A percentile compares a stretch with the other conserved stretches of the same genome.
Evolutionary conservation across 2,329 filamentous ascomycete species (phyloP).

Genomic region (Leptosphaerulina australis): DNA sequence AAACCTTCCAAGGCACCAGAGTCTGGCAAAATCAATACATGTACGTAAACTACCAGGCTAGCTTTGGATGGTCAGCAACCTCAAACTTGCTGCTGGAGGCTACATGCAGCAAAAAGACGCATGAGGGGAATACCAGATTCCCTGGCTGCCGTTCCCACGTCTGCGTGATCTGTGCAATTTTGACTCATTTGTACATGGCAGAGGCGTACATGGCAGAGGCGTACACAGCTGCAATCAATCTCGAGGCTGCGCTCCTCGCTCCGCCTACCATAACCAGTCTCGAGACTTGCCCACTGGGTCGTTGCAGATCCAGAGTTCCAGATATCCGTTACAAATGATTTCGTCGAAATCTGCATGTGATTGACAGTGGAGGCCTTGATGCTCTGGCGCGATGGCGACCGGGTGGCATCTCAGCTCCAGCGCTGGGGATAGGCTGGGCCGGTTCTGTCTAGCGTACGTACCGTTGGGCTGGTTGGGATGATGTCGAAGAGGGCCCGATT

Average conservation of each 20-base stretch:
- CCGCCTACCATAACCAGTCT: slow-evolving; percentile 15
- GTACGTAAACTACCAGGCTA: slow-evolving; percentile 33
- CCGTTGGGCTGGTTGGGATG: neutral
- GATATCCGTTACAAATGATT: slow-evolving; percentile 36
- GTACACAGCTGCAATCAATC: slow-evolving; percentile 1
- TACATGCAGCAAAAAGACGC: slow-evolving; percentile 15
- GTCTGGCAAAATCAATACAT: slow-evolving; percentile 23
- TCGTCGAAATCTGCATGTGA: slow-evolving; percentile 31
- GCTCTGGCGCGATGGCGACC: slow-evolving; percentile 4
- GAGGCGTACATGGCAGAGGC: neutral
- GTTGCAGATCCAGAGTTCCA: slow-evolving; percentile 12
- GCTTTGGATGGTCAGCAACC: slow-evolving; percentile 19
- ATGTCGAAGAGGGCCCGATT: neutral
- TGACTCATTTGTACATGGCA: slow-evolving; percentile 1
- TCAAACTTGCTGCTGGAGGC: slow-evolving; percentile 27
- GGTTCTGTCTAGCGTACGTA: slow-evolving; percentile 26
- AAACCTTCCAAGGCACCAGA: slow-evolving; percentile 19
- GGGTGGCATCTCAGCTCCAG: slow-evolving; percentile 15
- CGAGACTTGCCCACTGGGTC: slow-evolving; percentile 1
- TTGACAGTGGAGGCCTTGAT: slow-evolving; percentile 18
- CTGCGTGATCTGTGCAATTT: slow-evolving; percentile 7
- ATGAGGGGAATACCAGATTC: slow-evolving; percentile 3
- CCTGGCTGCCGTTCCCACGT: neutral
- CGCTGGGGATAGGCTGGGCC: slow-evolving; percentile 19
- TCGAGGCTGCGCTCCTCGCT: slow-evolving; percentile 11